phyloP scores from a whole-genome alignment of 192 early-diverging fungal genomes.

The Backusella psychrophila region DNA sequence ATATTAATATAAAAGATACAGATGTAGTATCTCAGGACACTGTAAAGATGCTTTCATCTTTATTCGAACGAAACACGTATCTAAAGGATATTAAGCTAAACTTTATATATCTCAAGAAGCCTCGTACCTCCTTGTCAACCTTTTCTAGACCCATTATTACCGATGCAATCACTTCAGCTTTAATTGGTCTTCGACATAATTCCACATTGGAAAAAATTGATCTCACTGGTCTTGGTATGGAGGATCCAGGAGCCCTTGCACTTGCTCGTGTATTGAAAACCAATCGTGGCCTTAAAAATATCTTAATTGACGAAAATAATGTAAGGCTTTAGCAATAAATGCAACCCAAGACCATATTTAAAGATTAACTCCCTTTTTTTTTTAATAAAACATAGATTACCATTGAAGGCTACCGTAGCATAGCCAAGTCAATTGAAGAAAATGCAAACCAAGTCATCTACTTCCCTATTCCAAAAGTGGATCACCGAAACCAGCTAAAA shows the following conservation, averaged over 20 bases:
- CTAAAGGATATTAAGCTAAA: conserved; percentile 38
- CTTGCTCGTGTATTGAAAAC: background rate
- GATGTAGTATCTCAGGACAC: conserved; percentile 40
- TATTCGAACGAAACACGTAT: conserved; percentile 30
- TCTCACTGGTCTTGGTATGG: conserved; percentile 6
- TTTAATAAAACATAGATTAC: conserved; percentile 33
- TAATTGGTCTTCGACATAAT: background rate
- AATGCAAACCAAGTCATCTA: conserved; percentile 29
- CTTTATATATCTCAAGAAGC: conserved; percentile 20
- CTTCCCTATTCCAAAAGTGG: conserved; percentile 33
- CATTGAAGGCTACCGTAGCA: conserved; percentile 40
- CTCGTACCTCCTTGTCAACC: background rate
- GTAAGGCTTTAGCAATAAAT: background rate
- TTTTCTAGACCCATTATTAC: conserved; percentile 6
- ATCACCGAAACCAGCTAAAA: conserved; percentile 29
- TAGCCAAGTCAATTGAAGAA: conserved; percentile 37
- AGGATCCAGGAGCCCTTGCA: background rate
- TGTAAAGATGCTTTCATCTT: conserved; percentile 30
- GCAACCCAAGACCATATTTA: background rate
- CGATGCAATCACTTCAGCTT: background rate
- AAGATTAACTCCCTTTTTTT: background rate
- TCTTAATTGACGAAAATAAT: background rate
- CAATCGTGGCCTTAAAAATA: background rate
- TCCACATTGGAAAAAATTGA: conserved; percentile 1
- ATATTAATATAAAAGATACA: conserved; percentile 32